Conservation (phyloP, 768 basidiomycete species). For the Candolleomyces efflorescens region DNA sequence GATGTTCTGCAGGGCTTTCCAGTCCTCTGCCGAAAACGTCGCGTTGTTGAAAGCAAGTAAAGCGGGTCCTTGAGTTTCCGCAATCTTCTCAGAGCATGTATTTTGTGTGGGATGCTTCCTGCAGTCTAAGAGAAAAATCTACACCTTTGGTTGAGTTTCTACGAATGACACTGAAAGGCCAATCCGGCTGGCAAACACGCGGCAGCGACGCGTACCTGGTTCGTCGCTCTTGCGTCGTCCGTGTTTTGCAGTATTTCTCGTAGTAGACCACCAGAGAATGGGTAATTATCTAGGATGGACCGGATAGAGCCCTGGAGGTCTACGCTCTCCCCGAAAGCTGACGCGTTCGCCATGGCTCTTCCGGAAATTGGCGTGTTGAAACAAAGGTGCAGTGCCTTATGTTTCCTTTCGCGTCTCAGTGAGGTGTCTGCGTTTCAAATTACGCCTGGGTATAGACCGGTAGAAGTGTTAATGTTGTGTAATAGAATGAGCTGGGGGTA, state of each 20-base stretch:
- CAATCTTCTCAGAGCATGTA: slow-evolving; percentile 21
- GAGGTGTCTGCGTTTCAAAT: no score
- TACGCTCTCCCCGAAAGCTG: slow-evolving; percentile 15
- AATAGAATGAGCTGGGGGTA: no score
- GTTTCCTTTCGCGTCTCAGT: no score
- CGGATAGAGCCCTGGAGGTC: slow-evolving; percentile 19
- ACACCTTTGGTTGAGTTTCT: neutral
- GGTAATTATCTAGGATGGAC: slow-evolving; percentile 39
- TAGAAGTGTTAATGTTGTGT: no score
- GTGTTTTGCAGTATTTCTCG: slow-evolving; percentile 47
- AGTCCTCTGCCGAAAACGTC: slow-evolving; percentile 36
- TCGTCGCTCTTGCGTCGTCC: slow-evolving; percentile 43
- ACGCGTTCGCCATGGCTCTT: neutral
- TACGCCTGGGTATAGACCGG: no score
- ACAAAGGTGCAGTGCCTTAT: no score
- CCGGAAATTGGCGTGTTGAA: no score
- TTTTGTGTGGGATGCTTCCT: slow-evolving; percentile 22
- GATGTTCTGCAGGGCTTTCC: slow-evolving; percentile 38
- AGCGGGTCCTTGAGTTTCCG: slow-evolving; percentile 36
- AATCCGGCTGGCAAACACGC: no score
- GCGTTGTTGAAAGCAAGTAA: slow-evolving; percentile 45
- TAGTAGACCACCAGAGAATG: slow-evolving; percentile 39
- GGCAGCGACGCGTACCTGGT: slow-evolving; percentile 33
- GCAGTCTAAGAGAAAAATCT: slow-evolving; percentile 42
- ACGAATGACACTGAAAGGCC: neutral